Base-by-base conservation (phyloP, 768 basidiomycete genomes). In the Psilocybe azurescens region DNA sequence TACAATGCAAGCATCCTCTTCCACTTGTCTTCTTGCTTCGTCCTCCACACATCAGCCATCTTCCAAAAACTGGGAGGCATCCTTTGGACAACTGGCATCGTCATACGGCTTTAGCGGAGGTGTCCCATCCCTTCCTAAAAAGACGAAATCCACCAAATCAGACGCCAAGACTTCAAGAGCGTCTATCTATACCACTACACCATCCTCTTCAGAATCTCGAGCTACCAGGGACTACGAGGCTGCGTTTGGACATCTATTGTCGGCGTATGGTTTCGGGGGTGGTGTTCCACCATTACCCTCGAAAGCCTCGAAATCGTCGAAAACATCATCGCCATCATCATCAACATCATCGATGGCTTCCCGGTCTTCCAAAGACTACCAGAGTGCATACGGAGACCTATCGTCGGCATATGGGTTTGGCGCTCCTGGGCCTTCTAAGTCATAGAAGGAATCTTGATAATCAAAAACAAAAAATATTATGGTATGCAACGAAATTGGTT, bases 181-280 rank as follows among this genome's bases (percentile, higher is more conserved):
- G 16, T 44, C n/a, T 18, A 36, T 39, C 6, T 33, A 13, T 14
- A n/a, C 14, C 32, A 8, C 6, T 28, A 18, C 7, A 52, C 54
- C 62, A 28, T 36, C 68, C 33, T 20, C 59, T 3, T 55, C 62
- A n/a, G 14, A 53, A 6, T 53, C 46, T 11, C 28, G 56, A 3
- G 38, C 55, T 4, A 30, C 58, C 10, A 69, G 70, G 56, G 61
- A 72, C 48, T 72, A 66, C 33, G 70, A 70, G 53, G 59, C 70
- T 41, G 66, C 70, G 3, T 72, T 70, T 29, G 66, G 67, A 32
- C 50, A 58, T 1, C 56, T 73, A 28, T 59, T 65, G 2, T 63
- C 69, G 1, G 60, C 63, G 5, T 74, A 69, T 30, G 72, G 72
- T 38, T 61, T 72, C 18, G 59, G 49, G 30, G 65, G 59, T 11